Conservation (phyloP, 352 stramenopile genomes). For the Globisporangium barbulae region DNA sequence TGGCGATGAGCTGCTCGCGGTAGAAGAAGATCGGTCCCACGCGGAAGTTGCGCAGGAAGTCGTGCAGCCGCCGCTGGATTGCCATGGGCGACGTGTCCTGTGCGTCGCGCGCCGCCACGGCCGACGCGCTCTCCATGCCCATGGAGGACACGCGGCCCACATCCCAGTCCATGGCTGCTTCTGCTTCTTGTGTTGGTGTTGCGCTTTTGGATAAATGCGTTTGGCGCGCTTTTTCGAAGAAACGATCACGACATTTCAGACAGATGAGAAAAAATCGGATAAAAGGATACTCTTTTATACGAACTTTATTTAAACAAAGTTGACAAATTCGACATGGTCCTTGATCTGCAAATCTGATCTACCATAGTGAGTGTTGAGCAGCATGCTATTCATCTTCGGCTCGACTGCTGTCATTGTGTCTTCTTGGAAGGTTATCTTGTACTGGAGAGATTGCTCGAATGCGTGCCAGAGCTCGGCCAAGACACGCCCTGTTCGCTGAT, state of each 20-base stretch:
- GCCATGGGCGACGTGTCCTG: constrained; percentile 51
- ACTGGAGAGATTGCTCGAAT: no score
- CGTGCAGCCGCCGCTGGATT: constrained; percentile 60
- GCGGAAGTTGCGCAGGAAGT: constrained; percentile 88
- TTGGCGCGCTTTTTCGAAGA: not conserved
- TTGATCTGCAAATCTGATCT: no score
- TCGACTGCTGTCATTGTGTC: no score
- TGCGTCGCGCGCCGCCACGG: constrained; percentile 41
- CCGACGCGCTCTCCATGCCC: constrained; percentile 68
- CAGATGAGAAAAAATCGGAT: no score
- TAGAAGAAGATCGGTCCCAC: constrained; percentile 88
- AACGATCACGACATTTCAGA: not conserved
- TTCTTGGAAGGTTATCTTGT: no score
- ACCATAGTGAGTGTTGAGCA: no score
- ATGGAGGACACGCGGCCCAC: constrained; percentile 72
- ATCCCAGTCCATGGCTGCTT: constrained; percentile 75
- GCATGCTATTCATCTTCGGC: no score
- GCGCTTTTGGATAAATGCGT: not conserved
- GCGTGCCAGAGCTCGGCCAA: no score
- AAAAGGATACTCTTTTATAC: no score
- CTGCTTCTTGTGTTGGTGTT: not conserved
- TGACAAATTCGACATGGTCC: no score
- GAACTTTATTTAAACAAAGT: no score
- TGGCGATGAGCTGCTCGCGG: constrained; percentile 85
- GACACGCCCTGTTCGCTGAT: no score